A percentile compares a stretch with the other conserved stretches of the same genome.
Conservation (phyloP, 306 rosid genomes). For the Crotalaria pallida region DNA sequence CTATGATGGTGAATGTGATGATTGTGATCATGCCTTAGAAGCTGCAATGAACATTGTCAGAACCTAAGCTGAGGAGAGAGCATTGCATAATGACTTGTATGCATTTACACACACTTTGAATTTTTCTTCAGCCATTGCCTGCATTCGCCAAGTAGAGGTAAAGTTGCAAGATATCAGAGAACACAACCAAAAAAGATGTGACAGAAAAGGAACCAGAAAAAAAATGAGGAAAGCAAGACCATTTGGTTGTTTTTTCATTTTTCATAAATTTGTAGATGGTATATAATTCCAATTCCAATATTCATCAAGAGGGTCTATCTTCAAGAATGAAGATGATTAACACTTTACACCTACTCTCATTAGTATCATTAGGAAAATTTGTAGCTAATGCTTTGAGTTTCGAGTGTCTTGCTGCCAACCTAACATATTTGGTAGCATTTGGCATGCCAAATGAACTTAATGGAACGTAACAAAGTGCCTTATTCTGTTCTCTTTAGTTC, state of each 20-base stretch:
- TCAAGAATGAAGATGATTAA: neutral
- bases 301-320: neutral
- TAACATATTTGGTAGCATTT: neutral
- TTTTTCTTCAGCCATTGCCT: conserved; percentile 78
- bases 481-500: too few species aligned
- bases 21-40: neutral
- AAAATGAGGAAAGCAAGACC: neutral
- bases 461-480: too few species aligned
- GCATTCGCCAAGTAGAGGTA: conserved; percentile 16
- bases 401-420: neutral
- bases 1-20: neutral
- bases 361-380: neutral
- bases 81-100: conserved; percentile 70
- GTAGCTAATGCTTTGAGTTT: neutral
- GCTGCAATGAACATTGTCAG: neutral
- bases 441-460: too few species aligned
- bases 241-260: neutral
- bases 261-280: neutral
- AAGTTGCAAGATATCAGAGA: neutral
- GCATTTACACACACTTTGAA: conserved; percentile 70
- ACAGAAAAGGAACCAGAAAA: neutral
- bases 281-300: neutral
- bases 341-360: neutral
- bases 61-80: conserved; percentile 50
- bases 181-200: neutral